Evolutionary conservation across 2,329 filamentous ascomycete species (phyloP).

Genomic region (Pseudogymnoascus pannorum): DNA sequence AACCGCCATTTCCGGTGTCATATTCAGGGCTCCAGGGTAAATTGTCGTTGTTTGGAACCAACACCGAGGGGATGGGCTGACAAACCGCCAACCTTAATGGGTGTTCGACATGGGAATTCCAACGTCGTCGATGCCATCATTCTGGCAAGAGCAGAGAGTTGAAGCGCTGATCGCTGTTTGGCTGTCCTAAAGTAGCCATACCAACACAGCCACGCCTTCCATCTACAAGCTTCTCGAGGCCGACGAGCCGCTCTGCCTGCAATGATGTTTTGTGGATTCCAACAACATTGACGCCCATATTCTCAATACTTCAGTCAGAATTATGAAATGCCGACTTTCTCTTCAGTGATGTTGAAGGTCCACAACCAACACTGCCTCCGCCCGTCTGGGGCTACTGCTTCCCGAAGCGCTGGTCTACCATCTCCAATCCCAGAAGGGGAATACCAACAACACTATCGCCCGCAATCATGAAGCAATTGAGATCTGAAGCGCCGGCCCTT

Average conservation of each 20-base stretch:
- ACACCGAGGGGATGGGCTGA: background rate
- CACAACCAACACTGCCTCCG: background rate
- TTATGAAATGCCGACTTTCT: background rate
- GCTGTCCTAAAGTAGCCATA: background rate
- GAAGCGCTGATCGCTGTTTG: background rate
- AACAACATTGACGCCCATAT: background rate
- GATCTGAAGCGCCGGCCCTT: background rate
- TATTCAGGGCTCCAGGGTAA: background rate
- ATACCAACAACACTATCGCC: background rate
- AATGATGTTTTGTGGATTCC: background rate
- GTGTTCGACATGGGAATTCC: background rate
- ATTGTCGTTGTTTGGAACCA: background rate
- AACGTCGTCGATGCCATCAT: background rate
- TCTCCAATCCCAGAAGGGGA: background rate
- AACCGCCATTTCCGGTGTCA: background rate
- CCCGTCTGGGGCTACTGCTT: background rate
- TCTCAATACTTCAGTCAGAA: background rate
- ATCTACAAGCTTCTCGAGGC: background rate
- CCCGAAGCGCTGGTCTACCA: background rate
- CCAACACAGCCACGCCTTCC: background rate
- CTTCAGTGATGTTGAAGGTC: background rate
- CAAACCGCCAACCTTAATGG: background rate
- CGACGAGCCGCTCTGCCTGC: background rate
- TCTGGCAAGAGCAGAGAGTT: background rate
- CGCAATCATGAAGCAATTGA: background rate